Evolutionary conservation across 2,329 filamentous ascomycete genomes (phyloP), one percentile per base, ranked within the genome.

Genomic region (Aspergillus intermedius): DNA sequence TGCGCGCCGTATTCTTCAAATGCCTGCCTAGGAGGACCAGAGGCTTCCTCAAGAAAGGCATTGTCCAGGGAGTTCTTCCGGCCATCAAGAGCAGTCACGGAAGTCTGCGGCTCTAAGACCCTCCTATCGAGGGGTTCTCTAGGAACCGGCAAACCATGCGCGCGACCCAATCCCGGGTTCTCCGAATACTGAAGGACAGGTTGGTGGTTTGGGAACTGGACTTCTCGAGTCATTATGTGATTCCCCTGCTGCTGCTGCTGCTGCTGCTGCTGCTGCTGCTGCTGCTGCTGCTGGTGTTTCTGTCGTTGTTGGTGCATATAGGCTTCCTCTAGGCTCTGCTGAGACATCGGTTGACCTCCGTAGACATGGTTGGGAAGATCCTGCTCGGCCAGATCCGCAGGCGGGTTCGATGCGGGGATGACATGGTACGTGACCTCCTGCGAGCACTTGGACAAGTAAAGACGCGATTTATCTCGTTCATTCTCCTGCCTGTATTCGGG

Each of bases 341-440:
- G 75, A 15, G 76, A 74, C 49, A 82, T 74, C 25, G 77, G 75
- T 50, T 70, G 65, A 51, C 75, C 75, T 48, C 70, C 61, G 50
- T 75, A 77, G 19, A 71, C 63, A 52, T 73, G 67, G 48, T 68
- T 68, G 25, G 70, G 64, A 37, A 73, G 59, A n/a, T 74, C 68
- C 23, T 62, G 64, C 22, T 74, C 72, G 40, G 62, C 64, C 37
- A 73, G 57, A 13, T 82, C 78, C 9, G 79, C 77, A 17, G 78
- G 76, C 44, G 80, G 77, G 55, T 84, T 80, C 32, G 78, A 74
- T 19, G 81, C 77, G n/a, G 82, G 82, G 44, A 83, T 80, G 30
- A 86, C 74, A 52, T 86, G 78, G 59, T 86, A 86, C 3, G 81
- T 80, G 45, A 86, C 80, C 64, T 86, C 83, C 56, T 84, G 80